Percentiles rank a stretch among this genome's conserved stretches.
phyloP scores from a whole-genome alignment of 371 early-diverging fungal genomes.

The Haplosporangium sp. region DNA sequence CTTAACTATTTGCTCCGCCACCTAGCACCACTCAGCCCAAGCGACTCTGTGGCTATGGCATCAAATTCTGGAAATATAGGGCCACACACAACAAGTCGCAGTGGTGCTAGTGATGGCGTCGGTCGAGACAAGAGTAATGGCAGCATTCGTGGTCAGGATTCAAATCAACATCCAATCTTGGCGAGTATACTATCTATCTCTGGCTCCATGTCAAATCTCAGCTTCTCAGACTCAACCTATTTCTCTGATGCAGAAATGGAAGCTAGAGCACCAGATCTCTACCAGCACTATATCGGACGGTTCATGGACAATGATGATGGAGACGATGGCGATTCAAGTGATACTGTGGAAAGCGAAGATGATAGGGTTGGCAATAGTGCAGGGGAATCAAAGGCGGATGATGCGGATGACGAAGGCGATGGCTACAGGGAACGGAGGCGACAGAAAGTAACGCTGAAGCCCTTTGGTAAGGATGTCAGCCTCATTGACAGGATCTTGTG shows the following conservation, averaged over 20 bases:
- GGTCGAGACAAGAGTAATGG: background rate
- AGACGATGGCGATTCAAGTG: conserved; percentile 1
- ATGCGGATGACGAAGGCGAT: conserved; percentile 8
- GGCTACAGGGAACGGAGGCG: background rate
- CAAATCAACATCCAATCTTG: conserved; percentile 21
- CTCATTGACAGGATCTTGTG: conserved; percentile 49
- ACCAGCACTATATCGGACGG: conserved; percentile 52
- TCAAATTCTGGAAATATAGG: conserved; percentile 2
- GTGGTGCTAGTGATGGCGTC: background rate
- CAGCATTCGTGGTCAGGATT: background rate
- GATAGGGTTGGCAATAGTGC: background rate
- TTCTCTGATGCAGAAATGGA: conserved; percentile 56
- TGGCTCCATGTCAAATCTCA: conserved; percentile 51
- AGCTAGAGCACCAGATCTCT: conserved; percentile 45
- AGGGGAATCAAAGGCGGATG: background rate
- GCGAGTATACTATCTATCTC: conserved; percentile 46
- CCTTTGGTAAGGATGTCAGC: conserved; percentile 43
- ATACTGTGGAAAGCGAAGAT: conserved; percentile 4
- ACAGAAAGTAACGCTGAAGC: conserved; percentile 1
- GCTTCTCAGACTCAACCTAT: conserved; percentile 52
- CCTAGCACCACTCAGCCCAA: conserved; percentile 42
- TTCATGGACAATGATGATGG: conserved; percentile 44
- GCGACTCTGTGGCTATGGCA: background rate
- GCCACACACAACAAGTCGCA: conserved; percentile 4
- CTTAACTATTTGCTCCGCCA: conserved; percentile 50